Conservation (phyloP, 2,329 filamentous ascomycete genomes). For the Microsporum ferrugineum region DNA sequence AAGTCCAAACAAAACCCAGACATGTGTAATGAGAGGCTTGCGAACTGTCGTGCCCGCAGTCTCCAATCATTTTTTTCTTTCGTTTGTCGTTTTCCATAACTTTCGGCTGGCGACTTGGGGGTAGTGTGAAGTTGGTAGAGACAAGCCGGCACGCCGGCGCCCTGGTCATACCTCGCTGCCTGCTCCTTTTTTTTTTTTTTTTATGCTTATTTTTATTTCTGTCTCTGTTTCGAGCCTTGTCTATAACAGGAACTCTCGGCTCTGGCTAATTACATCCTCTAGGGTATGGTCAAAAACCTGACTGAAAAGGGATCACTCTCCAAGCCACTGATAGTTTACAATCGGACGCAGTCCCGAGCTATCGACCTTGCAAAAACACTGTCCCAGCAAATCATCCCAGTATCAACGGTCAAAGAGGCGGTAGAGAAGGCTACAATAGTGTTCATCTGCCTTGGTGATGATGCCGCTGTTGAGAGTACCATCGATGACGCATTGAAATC, state of each 20-base stretch:
- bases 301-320: slow-evolving; percentile 63
- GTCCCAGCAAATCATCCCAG: slow-evolving; percentile 49
- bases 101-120: not conserved
- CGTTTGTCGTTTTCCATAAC: slow-evolving; percentile 5
- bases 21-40: slow-evolving; percentile 1
- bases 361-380: slow-evolving; percentile 52
- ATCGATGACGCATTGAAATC: slow-evolving; percentile 46
- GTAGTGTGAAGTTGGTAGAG: not conserved
- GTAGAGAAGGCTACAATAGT: slow-evolving; percentile 62
- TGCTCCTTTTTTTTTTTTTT: not conserved
- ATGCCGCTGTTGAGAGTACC: slow-evolving; percentile 56
- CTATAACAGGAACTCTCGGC: not conserved
- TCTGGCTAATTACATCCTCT: slow-evolving; percentile 3
- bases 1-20: not conserved
- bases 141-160: not conserved
- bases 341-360: slow-evolving; percentile 59
- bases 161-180: not conserved
- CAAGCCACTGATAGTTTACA: slow-evolving; percentile 65
- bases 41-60: not conserved
- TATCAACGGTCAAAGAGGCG: slow-evolving; percentile 53
- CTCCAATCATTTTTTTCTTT: not conserved
- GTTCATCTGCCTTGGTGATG: slow-evolving; percentile 70
- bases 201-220: not conserved
- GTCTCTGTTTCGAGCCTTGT: too few relatives aligned
- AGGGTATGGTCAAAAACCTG: slow-evolving; percentile 80